Percentiles rank a stretch among this genome's conserved stretches.
Evolutionary conservation across 2,329 filamentous ascomycete genomes (phyloP).

Genomic region (Cadophora luteo-olivacea): DNA sequence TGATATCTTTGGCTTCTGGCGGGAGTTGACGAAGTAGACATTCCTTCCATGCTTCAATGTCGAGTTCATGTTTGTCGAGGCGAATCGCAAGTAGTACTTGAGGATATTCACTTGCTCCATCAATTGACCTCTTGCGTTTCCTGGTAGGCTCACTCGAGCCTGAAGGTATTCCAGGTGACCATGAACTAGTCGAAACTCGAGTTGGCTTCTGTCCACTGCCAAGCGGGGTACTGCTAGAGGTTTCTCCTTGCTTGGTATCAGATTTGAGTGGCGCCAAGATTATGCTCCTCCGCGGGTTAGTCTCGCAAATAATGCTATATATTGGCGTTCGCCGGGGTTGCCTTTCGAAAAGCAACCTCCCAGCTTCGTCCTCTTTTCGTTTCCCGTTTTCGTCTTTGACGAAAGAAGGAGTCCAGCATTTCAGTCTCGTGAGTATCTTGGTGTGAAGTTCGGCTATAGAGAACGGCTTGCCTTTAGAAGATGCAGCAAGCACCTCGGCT

Average conservation of each 20-base stretch:
- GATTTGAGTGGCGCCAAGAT: background rate
- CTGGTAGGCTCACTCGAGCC: background rate
- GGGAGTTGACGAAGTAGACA: conserved; percentile 18
- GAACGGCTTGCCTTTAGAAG: conserved; percentile 15
- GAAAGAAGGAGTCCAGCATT: conserved; percentile 20
- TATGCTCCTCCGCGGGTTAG: conserved; percentile 20
- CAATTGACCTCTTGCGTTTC: conserved; percentile 3
- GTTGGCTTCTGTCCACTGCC: background rate
- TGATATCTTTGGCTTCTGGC: conserved; percentile 13
- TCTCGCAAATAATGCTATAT: conserved; percentile 24
- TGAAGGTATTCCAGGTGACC: background rate
- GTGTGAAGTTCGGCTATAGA: conserved; percentile 21
- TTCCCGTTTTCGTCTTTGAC: background rate
- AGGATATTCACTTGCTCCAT: conserved; percentile 14
- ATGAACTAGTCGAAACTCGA: background rate
- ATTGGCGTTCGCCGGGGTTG: conserved; percentile 25
- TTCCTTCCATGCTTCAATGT: conserved; percentile 20
- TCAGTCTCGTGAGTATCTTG: conserved; percentile 15
- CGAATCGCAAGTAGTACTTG: conserved; percentile 22
- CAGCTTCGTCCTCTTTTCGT: background rate
- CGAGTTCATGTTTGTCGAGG: conserved; percentile 20
- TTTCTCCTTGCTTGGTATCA: too few species aligned
- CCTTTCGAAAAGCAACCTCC: conserved; percentile 18
- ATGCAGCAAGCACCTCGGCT: conserved; percentile 13
- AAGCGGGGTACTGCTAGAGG: background rate